Evolutionary conservation across 2,329 filamentous ascomycete genomes (phyloP), one percentile per base, ranked within the genome.

Genomic region (Aspergillus sp.): DNA sequence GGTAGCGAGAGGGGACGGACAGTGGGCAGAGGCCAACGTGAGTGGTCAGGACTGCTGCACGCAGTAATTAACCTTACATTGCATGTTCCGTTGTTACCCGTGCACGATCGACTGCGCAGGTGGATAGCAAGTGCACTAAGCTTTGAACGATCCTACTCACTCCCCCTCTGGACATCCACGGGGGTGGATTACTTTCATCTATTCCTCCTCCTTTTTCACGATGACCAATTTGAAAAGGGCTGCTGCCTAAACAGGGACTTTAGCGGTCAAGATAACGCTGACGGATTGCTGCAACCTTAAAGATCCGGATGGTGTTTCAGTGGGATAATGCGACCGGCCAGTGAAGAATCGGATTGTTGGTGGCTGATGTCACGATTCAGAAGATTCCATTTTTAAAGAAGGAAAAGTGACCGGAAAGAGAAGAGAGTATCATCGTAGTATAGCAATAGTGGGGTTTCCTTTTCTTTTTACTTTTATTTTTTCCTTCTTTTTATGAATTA

Each of bases 21-120:
- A 42, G 19, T 32, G 32, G 32, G 10, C 5, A 11, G 11, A 13
- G 32, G 11, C 11, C 32, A 36, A 36, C 19, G 32, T 30, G 53
- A 57, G 51, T 60, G 44, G 44, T 38, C 15, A 38, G 53, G 32
- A 17, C 32, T 32, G 61, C 61, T 68, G 64, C 64, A 66, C 61
- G 66, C 64, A 66, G 63, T 64, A 66, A 68, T 64, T 68, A 68
- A 68, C 66, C 66, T 66, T 66, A 68, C 66, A 68, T 68, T 68
- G 66, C 66, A 66, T 64, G 58, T 63, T 64, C 63, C 63, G 63
- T 54, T 54, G 62, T 64, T 64, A 62, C 60, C 62, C 62, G 64
- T 64, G 62, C 62, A 62, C 61, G 62, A 65, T 62, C 62, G 63
- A 64, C 61, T 63, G 61, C 61, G 58, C 56, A 59, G 60, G 54